Base-by-base conservation (phyloP, 164 flowering plant species). In the Magnolia officinalis region DNA sequence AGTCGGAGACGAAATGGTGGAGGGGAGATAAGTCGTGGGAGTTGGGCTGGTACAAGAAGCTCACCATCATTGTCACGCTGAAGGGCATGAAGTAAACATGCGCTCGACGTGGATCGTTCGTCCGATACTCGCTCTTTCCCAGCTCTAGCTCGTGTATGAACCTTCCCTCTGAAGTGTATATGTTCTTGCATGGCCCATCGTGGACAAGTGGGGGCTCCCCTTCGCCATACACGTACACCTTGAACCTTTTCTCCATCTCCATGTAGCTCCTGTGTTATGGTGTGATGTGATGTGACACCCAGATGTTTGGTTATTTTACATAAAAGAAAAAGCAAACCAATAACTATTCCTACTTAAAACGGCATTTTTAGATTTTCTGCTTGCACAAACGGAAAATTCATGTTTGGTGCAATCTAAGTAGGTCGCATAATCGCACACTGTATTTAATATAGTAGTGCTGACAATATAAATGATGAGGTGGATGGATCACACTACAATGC, bases 151-250 rank as follows among this genome's bases (percentile, higher is more conserved):
- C 76, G 58, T 78, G 73, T 24, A 78, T 78, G 73, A 78, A 78
- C 70, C 80, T 58, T 18, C 80, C 80, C 63, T 78, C 80, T 6
- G 64, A 73, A 14, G 80, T 67, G 76, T 78, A 78, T 72, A 78
- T 78, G 24, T 68, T 74, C 76, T 78, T 78, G 73, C 80, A 78
- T n/a, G 80, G 80, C 55, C 80, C 80, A 58, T 73, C 76, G 68
- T 78, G 80, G 45, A 73, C 73, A 59, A 78, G 73, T 2, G 80
- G 80, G 8, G 80, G 80, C 73, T 78, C 80, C 8, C 80, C 80
- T 78, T 78, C 80, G 26, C 73, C 63, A 23, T 78, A 78, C 68
- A 78, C 80, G 58, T 23, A 78, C 72, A 78, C 73, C 69, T 68
- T 78, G 73, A 78, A 74, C 29, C 73, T 58, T 24, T 74, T 78